Evolutionary conservation across 2,329 filamentous ascomycete species (phyloP).

Genomic region (Microsporum audouinii): DNA sequence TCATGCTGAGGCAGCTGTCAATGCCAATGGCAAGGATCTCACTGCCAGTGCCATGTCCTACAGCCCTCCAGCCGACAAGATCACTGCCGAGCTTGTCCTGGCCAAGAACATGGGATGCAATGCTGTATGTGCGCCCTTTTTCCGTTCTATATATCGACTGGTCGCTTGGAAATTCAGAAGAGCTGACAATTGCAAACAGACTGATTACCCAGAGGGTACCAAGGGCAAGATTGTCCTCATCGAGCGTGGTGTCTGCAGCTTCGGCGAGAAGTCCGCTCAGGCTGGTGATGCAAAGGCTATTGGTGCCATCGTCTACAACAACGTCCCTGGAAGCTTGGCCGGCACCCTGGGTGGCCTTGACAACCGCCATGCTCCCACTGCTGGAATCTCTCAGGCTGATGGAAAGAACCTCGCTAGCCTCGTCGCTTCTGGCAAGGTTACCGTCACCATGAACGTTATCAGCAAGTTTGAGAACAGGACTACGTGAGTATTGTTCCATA

Average conservation of each 20-base stretch:
- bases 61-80: slow-evolving; percentile 12
- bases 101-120: slow-evolving; percentile 54
- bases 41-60: slow-evolving; percentile 14
- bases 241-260: slow-evolving; percentile 57
- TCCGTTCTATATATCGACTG: neutral
- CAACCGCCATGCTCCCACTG: slow-evolving; percentile 53
- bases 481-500: slow-evolving; percentile 23
- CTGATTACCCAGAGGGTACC: neutral
- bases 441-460: slow-evolving; percentile 32
- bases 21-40: slow-evolving; percentile 9
- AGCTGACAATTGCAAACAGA: slow-evolving; percentile 31
- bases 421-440: slow-evolving; percentile 37
- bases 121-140: slow-evolving; percentile 19
- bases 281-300: slow-evolving; percentile 59
- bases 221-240: slow-evolving; percentile 58
- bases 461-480: slow-evolving; percentile 37
- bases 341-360: slow-evolving; percentile 56
- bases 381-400: slow-evolving; percentile 52
- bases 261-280: slow-evolving; percentile 57
- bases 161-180: neutral
- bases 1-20: slow-evolving; percentile 8
- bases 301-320: slow-evolving; percentile 66
- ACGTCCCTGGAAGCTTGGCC: slow-evolving; percentile 48
- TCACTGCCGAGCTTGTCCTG: slow-evolving; percentile 37
- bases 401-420: slow-evolving; percentile 46